Evolutionary conservation across 169 alveolate genomes (phyloP).

Genomic region (Miamiensis avidus): DNA sequence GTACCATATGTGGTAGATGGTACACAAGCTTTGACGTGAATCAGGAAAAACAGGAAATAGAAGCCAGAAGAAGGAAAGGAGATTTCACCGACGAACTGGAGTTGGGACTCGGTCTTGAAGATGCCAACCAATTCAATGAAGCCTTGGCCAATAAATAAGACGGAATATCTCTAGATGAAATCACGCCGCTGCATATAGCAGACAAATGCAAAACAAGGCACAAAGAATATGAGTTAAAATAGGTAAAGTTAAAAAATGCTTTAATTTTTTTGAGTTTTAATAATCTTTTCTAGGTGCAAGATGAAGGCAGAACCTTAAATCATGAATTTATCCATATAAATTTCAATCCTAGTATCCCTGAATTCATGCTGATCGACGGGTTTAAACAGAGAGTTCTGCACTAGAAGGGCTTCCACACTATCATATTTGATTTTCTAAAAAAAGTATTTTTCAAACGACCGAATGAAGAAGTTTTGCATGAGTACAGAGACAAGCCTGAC

Average conservation of each 20-base stretch:
- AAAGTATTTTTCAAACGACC: too few species aligned
- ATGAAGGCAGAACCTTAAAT: neutral
- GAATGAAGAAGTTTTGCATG: neutral
- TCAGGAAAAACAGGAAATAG: neutral
- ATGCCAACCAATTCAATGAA: too few species aligned
- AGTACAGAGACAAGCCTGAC: neutral
- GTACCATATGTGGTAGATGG: neutral
- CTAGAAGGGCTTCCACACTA: neutral
- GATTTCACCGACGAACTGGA: too few species aligned
- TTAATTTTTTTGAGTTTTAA: too few species aligned
- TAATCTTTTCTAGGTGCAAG: too few species aligned
- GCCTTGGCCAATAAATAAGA: too few species aligned
- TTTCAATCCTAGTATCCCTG: neutral
- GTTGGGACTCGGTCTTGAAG: too few species aligned
- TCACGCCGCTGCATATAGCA: too few species aligned
- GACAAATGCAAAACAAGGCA: too few species aligned
- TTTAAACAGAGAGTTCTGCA: neutral
- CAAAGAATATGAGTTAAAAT: too few species aligned
- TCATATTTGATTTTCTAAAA: neutral
- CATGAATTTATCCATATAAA: neutral
- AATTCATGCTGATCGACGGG: neutral
- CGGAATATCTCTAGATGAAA: too few species aligned
- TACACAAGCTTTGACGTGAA: neutral
- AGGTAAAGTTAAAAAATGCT: too few species aligned
- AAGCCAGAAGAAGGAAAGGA: neutral